These are phyloP conservation scores for Phytophthora tubulina DNA, from an alignment of 352 stramenopile genomes.

Conservation along the genomic window DNA sequence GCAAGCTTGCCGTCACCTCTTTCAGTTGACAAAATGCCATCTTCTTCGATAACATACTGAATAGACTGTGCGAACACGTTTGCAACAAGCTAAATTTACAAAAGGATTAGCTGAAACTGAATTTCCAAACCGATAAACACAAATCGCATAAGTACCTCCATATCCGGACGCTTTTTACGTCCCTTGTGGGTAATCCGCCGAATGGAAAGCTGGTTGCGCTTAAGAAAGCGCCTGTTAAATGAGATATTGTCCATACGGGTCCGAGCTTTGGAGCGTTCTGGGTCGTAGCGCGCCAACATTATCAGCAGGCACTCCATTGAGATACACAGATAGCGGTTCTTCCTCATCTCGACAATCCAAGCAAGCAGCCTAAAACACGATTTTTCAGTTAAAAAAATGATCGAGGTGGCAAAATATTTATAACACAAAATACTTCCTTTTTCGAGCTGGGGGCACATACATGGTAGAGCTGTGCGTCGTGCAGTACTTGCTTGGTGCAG, in stretches of 20 bases:
- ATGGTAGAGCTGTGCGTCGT: background rate
- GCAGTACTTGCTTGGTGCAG: background rate
- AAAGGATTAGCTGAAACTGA: background rate
- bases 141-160: constrained; percentile 15
- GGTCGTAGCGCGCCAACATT: constrained; percentile 8
- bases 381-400: background rate
- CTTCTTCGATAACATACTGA: constrained; percentile 18
- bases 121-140: background rate
- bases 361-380: constrained; percentile 8
- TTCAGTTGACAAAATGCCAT: background rate
- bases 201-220: constrained; percentile 13
- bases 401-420: background rate
- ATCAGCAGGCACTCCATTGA: constrained; percentile 16
- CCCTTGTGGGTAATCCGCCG: constrained; percentile 17
- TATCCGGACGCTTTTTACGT: constrained; percentile 10
- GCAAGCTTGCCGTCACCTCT: background rate
- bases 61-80: constrained; percentile 21
- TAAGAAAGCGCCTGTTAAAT: constrained; percentile 16
- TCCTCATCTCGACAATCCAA: constrained; percentile 17
- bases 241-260: background rate
- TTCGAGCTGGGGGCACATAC: background rate
- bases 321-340: constrained; percentile 19
- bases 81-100: constrained; percentile 17
- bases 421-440: constrained; percentile 1
- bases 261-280: background rate